Evolutionary conservation across 345 rosid species (phyloP), one percentile per base, ranked within the genome.

Genomic region (Eucalyptus albens): DNA sequence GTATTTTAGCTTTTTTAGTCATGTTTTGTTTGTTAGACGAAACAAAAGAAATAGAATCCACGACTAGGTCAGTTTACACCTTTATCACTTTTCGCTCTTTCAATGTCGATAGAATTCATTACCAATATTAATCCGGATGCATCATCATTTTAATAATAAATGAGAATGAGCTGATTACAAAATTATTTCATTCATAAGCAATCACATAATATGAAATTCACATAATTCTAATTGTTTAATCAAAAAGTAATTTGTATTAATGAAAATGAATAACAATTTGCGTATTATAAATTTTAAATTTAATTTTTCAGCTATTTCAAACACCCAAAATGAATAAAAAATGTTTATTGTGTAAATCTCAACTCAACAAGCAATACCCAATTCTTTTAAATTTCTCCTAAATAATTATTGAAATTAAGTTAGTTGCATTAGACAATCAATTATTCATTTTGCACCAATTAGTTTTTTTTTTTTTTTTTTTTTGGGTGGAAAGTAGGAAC

Each of bases 211-310:
- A 37, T 40, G 2, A 8, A 77, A 77, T 21, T 40, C 45, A 21
- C 8, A n/a, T n/a, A n/a, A n/a, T n/a, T n/a, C n/a, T n/a, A n/a
- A n/a, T n/a, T n/a, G n/a, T n/a, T n/a, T n/a, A n/a, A n/a, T n/a
- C 6, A 13, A 72, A 72, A 72, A 72, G 14, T 72, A 37, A 72
- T 77, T 77, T 6, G 0, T 11, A 40, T 0, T 4, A 11, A 65
- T 11, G 5, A 37, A 10, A 9, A 72, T 0, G 1, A 6, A 2
- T 6, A 10, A 72, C 0, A 12, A 6, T 69, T 0, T 6, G 0
- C 0, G 0, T 33, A 3, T 21, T 17, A 21, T 6, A 1, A 22
- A 22, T 11, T 77, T 6, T 4, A 4, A 40, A 21, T 37, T 37
- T 5, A 21, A 4, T 1, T 0, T 37, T 77, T 77, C 44, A 11